phyloP scores from a whole-genome alignment of 1,139 yeast genomes.

The Suhomyces kunorum region DNA sequence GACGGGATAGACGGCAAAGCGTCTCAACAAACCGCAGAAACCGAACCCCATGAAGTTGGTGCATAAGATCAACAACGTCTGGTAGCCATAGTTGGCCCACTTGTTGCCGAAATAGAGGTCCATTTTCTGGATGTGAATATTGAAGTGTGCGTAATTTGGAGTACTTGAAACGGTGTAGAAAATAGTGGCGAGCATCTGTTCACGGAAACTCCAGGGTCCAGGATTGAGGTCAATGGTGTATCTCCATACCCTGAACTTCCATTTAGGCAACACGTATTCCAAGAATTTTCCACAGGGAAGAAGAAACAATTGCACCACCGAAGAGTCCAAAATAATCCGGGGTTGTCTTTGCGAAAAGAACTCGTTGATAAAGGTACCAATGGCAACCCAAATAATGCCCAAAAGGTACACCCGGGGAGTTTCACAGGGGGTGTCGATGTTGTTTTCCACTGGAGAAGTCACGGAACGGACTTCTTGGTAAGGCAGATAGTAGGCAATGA shows the following conservation, averaged over 20 bases:
- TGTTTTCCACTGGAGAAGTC: constrained; percentile 54
- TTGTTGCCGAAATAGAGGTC: constrained; percentile 15
- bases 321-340: constrained; percentile 41
- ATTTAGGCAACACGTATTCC: constrained; percentile 26
- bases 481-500: constrained; percentile 57
- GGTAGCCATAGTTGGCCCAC: constrained; percentile 23
- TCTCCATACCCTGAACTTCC: constrained; percentile 20
- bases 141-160: constrained; percentile 16
- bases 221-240: constrained; percentile 24
- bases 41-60: constrained; percentile 27
- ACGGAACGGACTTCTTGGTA: constrained; percentile 67
- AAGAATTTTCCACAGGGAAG: constrained; percentile 54
- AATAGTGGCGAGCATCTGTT: constrained; percentile 25
- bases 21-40: constrained; percentile 24
- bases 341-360: constrained; percentile 62
- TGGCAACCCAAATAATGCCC: constrained; percentile 55
- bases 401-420: constrained; percentile 57
- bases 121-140: constrained; percentile 21
- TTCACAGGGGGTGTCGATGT: constrained; percentile 46
- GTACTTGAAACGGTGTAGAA: constrained; percentile 21
- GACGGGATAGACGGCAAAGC: constrained; percentile 20
- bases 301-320: constrained; percentile 58
- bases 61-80: constrained; percentile 18
- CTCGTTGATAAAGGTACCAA: constrained; percentile 59
- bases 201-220: constrained; percentile 27